Evolutionary conservation across 1,284 basidiomycete genomes (phyloP).

Genomic region (Melanopsichium pennsylvanicum): DNA sequence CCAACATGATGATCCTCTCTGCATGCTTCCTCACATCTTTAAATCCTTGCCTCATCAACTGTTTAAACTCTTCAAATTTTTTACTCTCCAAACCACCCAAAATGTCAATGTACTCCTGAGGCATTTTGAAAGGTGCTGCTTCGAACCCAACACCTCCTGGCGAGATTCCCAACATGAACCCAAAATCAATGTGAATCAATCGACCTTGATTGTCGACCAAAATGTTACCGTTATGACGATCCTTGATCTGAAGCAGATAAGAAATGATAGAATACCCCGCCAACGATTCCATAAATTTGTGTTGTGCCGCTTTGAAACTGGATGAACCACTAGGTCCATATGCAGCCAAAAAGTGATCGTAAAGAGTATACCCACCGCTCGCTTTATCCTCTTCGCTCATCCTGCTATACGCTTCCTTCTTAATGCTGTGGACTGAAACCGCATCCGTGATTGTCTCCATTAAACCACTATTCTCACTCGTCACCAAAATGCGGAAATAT

Average conservation of each 20-base stretch:
- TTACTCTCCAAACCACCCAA: slow-evolving; percentile 84
- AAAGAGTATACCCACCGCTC: slow-evolving; percentile 55
- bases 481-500: slow-evolving; percentile 84
- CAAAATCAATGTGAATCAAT: slow-evolving; percentile 93
- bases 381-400: slow-evolving; percentile 71
- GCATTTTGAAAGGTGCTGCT: slow-evolving; percentile 96
- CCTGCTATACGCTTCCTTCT: slow-evolving; percentile 95
- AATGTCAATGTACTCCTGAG: slow-evolving; percentile 94
- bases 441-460: slow-evolving; percentile 77
- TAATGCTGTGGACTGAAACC: slow-evolving; percentile 97
- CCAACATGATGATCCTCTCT: slow-evolving; percentile 92
- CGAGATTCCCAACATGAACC: slow-evolving; percentile 90
- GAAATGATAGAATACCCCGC: slow-evolving; percentile 91
- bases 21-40: slow-evolving; percentile 94
- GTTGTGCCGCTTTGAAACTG: slow-evolving; percentile 72
- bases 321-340: slow-evolving; percentile 56
- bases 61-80: slow-evolving; percentile 83
- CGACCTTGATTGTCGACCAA: slow-evolving; percentile 93
- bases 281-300: slow-evolving; percentile 85
- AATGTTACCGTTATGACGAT: slow-evolving; percentile 98
- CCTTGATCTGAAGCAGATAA: slow-evolving; percentile 96
- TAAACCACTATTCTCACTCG: slow-evolving; percentile 88
- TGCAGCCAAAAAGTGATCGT: slow-evolving; percentile 60
- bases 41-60: slow-evolving; percentile 90
- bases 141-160: slow-evolving; percentile 96